Evolutionary conservation across 108 stramenopile genomes (phyloP), one percentile per base, ranked within the genome.

Genomic region (Cyclotella kingstonii): DNA sequence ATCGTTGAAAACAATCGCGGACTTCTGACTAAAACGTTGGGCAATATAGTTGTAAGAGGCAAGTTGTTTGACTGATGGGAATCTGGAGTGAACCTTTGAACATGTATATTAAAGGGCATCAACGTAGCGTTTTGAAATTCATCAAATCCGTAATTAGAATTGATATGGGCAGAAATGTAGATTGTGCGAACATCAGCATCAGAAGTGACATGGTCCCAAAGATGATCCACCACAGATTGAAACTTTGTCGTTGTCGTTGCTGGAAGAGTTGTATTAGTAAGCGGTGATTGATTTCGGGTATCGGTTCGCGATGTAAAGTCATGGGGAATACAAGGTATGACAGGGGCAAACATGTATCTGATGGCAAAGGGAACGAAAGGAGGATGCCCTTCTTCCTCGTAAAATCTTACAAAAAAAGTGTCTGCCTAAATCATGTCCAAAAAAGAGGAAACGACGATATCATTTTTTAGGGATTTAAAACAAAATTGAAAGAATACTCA

Each of bases 321-420:
- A 15, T 43, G 43, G 19, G 62, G 65, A 1, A 63, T 35, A 19
- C 74, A 74, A 28, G 79, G 74, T 5, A 64, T 36, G 7, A 39
- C 57, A 0, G 81, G 57, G n/a, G 79, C 76, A 53, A 63, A 82
- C 58, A 79, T 82, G 49, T 87, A 87, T 3, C 82, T 83, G 29
- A 87, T 78, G 18, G 76, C 68, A 70, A 81, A 83, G 27, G 86
- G 86, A 12, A 74, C 80, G 39, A 52, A 54, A 9, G 86, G 86
- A 17, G 81, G 73, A 60, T 79, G 80, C 1, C 64, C 78, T 38
- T 82, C 79, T 21, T 56, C 45, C 4, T 76, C 63, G 34, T 79
- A 68, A 36, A 83, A 6, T 38, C 77, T 46, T 10, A 55, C 77
- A 71, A 77, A 71, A 18, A 54, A 47, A 7, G 72, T 50, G 41